Base-by-base conservation (phyloP, 495 filamentous ascomycete genomes). In the Hypoxylon fragiforme region DNA sequence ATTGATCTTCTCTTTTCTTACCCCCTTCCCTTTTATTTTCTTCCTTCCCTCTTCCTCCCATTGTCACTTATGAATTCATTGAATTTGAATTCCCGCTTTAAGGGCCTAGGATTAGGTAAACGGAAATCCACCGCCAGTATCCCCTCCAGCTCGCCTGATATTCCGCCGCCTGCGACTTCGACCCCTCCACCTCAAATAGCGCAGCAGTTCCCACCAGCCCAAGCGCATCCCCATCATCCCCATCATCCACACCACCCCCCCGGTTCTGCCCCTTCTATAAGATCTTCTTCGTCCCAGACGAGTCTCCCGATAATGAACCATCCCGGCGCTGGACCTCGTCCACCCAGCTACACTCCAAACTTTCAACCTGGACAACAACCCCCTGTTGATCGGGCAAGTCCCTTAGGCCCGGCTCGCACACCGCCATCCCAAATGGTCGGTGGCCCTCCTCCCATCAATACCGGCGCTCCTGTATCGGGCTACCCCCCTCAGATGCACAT, bases 281-380 rank as follows among this genome's bases (percentile, higher is more conserved):
- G 65, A 41, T 70, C 77, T 55, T 60, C 71, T 41, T 70, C 75
- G 31, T 79, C 79, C 41, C 73, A 73, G 47, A 67, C 73, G 65
- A 79, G 73, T 65, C 72, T 81, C 62, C 76, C 70, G 59, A 78
- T 66, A 52, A 75, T 83, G 80, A 83, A 81, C 73, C 77, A 82
- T 54, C 74, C 76, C 61, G 74, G 76, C 50, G 71, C 75, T 70
- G 75, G 73, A 65, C 74, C 75, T 54, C 82, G 86, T 62, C 88
- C 88, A 52, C 88, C 88, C 14, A 91, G 86, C 71, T 90, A 91
- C 68, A 80, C 80, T 51, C 78, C 85, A 59, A 83, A 86, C 68
- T 81, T 81, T 50, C 73, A 75, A 54, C 69, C 74, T 51, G 81
- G 82, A 43, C 80, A 84, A 58, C 80, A 72, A 44, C 64, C 66